Conservation (phyloP, 2,329 filamentous ascomycete species). For the Harringtonia lauricola region DNA sequence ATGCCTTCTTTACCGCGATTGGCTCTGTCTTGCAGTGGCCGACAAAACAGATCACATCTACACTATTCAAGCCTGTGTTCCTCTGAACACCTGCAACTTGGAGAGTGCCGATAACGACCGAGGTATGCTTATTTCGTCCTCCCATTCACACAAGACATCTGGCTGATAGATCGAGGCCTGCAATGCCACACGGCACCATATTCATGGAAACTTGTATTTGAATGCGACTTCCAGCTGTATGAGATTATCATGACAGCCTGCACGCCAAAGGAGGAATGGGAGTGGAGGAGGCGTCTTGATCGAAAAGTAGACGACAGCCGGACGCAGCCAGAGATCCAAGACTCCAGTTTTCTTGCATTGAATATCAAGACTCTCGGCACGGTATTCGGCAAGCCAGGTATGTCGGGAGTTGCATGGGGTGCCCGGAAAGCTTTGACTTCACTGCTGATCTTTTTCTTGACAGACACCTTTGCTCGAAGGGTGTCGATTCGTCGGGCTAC, state of each 20-base stretch:
- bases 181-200: conserved; percentile 79
- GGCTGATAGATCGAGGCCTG: conserved; percentile 45
- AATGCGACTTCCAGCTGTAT: conserved; percentile 63
- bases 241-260: conserved; percentile 85
- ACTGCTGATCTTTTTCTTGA: not conserved
- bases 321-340: conserved; percentile 31
- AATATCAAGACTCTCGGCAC: conserved; percentile 65
- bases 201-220: conserved; percentile 88
- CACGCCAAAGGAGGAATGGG: conserved; percentile 64
- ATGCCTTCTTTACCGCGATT: conserved; percentile 71
- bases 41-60: conserved; percentile 57
- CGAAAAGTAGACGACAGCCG: conserved; percentile 37
- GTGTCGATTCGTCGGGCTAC: conserved; percentile 72
- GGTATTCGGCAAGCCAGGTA: conserved; percentile 63
- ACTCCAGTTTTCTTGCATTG: conserved; percentile 55
- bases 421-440: not conserved
- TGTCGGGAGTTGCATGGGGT: too few species aligned
- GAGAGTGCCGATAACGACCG: conserved; percentile 66
- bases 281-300: conserved; percentile 64
- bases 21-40: conserved; percentile 63
- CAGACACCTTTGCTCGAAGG: conserved; percentile 51
- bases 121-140: conserved; percentile 34
- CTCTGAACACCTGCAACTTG: conserved; percentile 52
- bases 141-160: not conserved
- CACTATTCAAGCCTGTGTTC: conserved; percentile 63